Evolutionary conservation across 2,329 filamentous ascomycete species (phyloP).

Genomic region (Aspergillus texensis): DNA sequence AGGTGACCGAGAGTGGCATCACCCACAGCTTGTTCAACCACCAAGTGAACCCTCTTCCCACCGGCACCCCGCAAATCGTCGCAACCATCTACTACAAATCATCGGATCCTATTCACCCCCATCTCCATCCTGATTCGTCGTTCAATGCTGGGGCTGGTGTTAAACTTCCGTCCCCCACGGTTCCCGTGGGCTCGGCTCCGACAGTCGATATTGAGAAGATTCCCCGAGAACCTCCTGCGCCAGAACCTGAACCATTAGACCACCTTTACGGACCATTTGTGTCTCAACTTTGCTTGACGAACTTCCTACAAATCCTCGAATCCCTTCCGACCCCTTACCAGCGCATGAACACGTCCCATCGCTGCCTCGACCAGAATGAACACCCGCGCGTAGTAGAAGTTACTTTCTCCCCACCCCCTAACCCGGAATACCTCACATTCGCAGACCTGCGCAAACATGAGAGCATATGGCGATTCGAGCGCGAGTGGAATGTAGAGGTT

Average conservation of each 20-base stretch:
- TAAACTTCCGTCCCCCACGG: constrained; percentile 42
- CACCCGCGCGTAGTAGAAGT: constrained; percentile 57
- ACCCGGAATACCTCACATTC: constrained; percentile 55
- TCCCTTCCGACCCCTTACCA: constrained; percentile 52
- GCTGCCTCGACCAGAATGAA: constrained; percentile 51
- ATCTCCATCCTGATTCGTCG: constrained; percentile 52
- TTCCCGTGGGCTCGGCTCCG: constrained; percentile 52
- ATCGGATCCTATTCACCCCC: constrained; percentile 44
- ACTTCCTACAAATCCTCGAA: constrained; percentile 57
- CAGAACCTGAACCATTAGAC: constrained; percentile 57
- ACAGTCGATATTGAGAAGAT: constrained; percentile 55
- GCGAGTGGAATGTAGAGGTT: constrained; percentile 86
- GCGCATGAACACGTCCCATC: constrained; percentile 51
- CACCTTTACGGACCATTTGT: constrained; percentile 59
- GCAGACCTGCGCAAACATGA: constrained; percentile 77
- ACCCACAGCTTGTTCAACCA: constrained; percentile 51
- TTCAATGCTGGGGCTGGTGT: constrained; percentile 39
- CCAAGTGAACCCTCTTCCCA: constrained; percentile 41
- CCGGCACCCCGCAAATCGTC: constrained; percentile 47
- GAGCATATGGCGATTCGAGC: constrained; percentile 79
- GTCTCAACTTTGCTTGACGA: constrained; percentile 58
- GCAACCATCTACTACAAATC: constrained; percentile 55
- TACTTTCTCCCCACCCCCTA: constrained; percentile 53
- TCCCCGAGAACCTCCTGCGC: constrained; percentile 57
- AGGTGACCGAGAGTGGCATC: constrained; percentile 49